Evolutionary conservation across 371 early-diverging fungal species (phyloP), one percentile per base, ranked within the genome.

Genomic region (Mortierella sp.): DNA sequence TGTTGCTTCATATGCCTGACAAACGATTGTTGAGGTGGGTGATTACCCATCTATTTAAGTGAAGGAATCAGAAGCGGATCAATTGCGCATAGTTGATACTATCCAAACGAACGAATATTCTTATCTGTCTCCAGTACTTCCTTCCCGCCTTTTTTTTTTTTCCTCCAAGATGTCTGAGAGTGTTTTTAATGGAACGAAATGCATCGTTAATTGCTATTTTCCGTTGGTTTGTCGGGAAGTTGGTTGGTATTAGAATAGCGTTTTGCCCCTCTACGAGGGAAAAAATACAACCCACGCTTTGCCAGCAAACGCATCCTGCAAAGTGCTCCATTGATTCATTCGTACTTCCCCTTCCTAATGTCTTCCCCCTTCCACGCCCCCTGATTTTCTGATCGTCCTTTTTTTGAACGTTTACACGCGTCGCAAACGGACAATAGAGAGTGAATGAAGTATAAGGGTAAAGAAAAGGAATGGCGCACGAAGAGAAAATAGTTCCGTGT

Each of bases 101-200:
- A 10, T 37, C 8, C 40, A 37, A 43, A 43, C 1, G 19, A 43
- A 19, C 13, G 19, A 43, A 19, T 17, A 15, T n/a, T n/a, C n/a
- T n/a, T n/a, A n/a, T n/a, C n/a, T n/a, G 9, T 35, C 6, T 35
- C 3, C 35, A 35, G 35, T 35, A 35, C 13, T 51, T 51, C 22
- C 51, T 17, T 51, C 22, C 51, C 28, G 51, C 51, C 22, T 26
- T 51, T 51, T 51, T 51, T 51, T 26, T 22, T 51, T 51, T 10
- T 51, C 28, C 22, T 22, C 28, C 28, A 28, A 26, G 22, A 51
- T 26, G 22, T 51, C 28, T 51, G 28, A 51, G 22, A 26, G 22
- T 51, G 51, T 26, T 28, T 28, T 51, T 51, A 51, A 51, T 26
- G 28, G 47, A 47, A 47, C 17, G 47, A 51, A 51, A 43, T 43